These are phyloP conservation scores for Diaporthe sp. DNA, from an alignment of 2,329 filamentous ascomycete genomes.

Conservation along the genomic window DNA sequence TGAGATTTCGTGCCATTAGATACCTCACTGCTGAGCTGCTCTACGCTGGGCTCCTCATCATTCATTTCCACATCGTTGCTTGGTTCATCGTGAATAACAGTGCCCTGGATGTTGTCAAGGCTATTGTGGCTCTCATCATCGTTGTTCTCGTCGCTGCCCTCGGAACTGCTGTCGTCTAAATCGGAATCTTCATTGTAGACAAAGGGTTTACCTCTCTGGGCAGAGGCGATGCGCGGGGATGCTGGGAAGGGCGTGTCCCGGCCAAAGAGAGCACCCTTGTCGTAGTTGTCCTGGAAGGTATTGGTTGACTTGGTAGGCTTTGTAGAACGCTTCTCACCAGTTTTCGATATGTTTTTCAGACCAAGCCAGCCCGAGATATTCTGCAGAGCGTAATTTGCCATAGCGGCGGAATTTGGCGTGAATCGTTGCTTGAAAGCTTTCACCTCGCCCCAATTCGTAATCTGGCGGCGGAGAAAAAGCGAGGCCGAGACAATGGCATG, in stretches of 20 bases:
- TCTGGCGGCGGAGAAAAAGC: neutral
- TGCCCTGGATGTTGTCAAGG: neutral
- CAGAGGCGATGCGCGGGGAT: neutral
- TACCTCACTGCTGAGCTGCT: too few species aligned
- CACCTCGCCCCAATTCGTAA: neutral
- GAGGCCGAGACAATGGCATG: neutral
- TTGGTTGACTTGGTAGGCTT: neutral
- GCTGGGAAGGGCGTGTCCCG: neutral
- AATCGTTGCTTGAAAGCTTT: neutral
- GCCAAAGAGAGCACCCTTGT: neutral
- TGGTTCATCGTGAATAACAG: too few species aligned
- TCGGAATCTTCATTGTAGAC: neutral
- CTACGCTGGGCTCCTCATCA: too few species aligned
- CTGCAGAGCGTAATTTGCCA: neutral
- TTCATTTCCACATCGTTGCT: too few species aligned
- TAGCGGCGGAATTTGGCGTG: neutral
- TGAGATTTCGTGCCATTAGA: too few species aligned
- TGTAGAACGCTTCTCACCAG: neutral
- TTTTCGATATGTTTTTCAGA: neutral
- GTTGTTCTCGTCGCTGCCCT: neutral
- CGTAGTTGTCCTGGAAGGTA: neutral
- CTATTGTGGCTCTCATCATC: neutral
- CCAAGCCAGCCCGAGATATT: slow-evolving; percentile 16
- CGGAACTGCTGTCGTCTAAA: too few species aligned
- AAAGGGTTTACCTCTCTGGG: neutral